Base-by-base conservation (phyloP, 1,284 basidiomycete genomes). In the Cutaneotrichosporon sp. region DNA sequence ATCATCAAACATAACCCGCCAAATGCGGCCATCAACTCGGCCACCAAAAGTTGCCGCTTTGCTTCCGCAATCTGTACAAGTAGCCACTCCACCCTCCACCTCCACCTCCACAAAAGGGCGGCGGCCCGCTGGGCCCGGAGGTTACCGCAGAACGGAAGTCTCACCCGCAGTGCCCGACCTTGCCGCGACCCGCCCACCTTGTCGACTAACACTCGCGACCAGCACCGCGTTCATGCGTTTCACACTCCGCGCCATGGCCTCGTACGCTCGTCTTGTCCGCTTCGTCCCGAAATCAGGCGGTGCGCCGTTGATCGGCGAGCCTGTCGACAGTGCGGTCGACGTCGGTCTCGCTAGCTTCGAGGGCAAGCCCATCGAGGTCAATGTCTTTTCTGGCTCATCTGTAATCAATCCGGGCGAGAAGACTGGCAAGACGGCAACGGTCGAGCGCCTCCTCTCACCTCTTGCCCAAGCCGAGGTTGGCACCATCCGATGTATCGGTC, bases 271-370 rank as follows among this genome's bases (percentile, higher is more conserved):
- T 13, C 75, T 81, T 31, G 68, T 80, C 31, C 77, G 80, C 46
- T 81, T 80, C 68, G 55, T 68, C 1, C 70, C 73, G 31, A 56
- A 49, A 7, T 55, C 52, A 11, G 59, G 65, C 6, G 42, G 60
- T 22, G 40, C 63, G 22, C 67, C 64, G 4, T 63, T 71, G 16
- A 72, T 80, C 60, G 79, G 80, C 60, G 74, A 80, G 64, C 79
- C 79, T 0, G 69, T 76, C 51, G 76, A 81, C 62, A 34, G 67
- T 0, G 14, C 59, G 0, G 65, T 79, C 21, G 82, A 83, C 63
- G 76, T 83, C 46, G 82, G 82, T 32, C 65, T 76, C 5, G 80
- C 81, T 9, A 65, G 72, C 0, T 76, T 73, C 61, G 57, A 65
- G 4, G 66, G 63, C 16, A 31, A 70, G 59, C 13, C 62, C 22